Base-by-base conservation (phyloP, 768 basidiomycete species). In the Lactarius tabidus region DNA sequence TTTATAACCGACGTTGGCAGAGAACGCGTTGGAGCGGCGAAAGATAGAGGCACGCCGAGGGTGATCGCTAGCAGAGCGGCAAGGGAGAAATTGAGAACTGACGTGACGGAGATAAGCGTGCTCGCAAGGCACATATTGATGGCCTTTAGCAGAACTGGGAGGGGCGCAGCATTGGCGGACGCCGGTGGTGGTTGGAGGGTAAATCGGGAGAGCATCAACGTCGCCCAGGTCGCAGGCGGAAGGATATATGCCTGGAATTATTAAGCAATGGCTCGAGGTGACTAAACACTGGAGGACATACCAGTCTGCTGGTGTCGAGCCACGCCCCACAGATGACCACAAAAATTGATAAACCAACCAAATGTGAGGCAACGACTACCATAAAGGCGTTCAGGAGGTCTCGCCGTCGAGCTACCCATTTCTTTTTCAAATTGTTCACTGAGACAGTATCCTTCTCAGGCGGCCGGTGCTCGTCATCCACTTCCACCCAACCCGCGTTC, bases 41-140 rank as follows among this genome's bases (percentile, higher is more conserved):
- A 76, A 18, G 77, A 65, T n/a, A 93, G 80, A 1, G 92, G 89
- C 12, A 88, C 48, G 9, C 87, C 85, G 20, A 93, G 80, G 10
- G 84, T 70, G 31, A 89, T 73, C 0, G 90, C 84, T 20, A 96
- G 80, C 26, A 81, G 73, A 26, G 88, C 85, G 0, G 95, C 91
- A 23, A 98, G 86, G 9, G 92, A 93, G 76, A 96, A 96, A 75
- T 98, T 97, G 74, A 97, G 85, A 65, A 97, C 87, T 18, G 93
- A 89, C 33, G 86, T 87, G 41, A 92, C 85, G 26, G 87, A 94
- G 67, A 97, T 89, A 57, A 94, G 82, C 1, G 91, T 89, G 3
- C 96, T 96, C 28, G 92, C 84, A 54, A 91, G 76, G 74, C 95
- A 91, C 31, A 95, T 84, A 70, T 89, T 90, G 66, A 93, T 78